These are phyloP conservation scores for Nitzschia palea DNA, from an alignment of 108 stramenopile genomes.

Conservation along the genomic window DNA sequence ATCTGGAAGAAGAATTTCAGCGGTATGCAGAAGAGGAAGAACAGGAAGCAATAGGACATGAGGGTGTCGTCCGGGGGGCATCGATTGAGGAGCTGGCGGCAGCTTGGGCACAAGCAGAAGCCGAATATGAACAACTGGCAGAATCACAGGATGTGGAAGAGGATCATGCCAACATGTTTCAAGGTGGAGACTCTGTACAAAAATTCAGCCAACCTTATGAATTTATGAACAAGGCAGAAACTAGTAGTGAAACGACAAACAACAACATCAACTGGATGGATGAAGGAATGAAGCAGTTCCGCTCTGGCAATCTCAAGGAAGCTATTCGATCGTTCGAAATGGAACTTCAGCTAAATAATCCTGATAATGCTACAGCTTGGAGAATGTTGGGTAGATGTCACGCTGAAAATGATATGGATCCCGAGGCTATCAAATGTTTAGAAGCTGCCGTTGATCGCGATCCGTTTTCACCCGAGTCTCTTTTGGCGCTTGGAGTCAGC, in stretches of 20 bases:
- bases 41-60: neutral
- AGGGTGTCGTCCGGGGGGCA: conserved; percentile 37
- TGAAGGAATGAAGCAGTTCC: conserved; percentile 72
- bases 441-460: conserved; percentile 89
- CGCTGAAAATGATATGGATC: conserved; percentile 93
- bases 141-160: conserved; percentile 15
- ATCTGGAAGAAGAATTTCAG: conserved; percentile 36
- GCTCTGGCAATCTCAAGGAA: conserved; percentile 73
- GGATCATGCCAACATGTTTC: conserved; percentile 29
- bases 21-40: conserved; percentile 64
- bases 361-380: conserved; percentile 86
- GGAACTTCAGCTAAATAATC: conserved; percentile 69
- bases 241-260: conserved; percentile 7
- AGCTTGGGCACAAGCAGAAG: conserved; percentile 55
- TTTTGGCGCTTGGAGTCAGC: conserved; percentile 86
- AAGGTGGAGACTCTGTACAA: conserved; percentile 4
- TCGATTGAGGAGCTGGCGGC: conserved; percentile 73
- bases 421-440: conserved; percentile 88
- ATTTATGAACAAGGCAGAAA: conserved; percentile 23
- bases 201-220: conserved; percentile 23
- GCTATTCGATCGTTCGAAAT: conserved; percentile 90
- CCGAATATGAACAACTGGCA: conserved; percentile 37
- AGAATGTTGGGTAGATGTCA: conserved; percentile 89
- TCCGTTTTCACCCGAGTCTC: conserved; percentile 82
- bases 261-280: conserved; percentile 60